phyloP scores from a whole-genome alignment of 768 basidiomycete genomes.

The Leucogyrophana mollusca region DNA sequence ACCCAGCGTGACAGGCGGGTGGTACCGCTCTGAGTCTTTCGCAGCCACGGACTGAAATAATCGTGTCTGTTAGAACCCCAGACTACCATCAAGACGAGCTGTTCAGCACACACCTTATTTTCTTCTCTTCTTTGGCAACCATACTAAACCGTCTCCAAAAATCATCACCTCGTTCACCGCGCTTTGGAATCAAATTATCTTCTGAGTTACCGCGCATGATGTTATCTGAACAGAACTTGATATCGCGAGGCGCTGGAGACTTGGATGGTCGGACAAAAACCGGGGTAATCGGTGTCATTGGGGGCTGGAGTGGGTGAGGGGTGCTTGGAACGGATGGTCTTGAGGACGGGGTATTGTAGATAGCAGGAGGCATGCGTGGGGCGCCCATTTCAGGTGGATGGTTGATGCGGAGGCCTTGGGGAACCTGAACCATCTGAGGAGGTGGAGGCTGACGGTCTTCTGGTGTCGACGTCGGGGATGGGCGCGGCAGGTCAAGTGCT shows the following conservation, averaged over 20 bases:
- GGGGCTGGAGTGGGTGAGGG: constrained; percentile 75
- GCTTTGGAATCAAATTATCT: constrained; percentile 61
- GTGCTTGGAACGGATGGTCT: constrained; percentile 42
- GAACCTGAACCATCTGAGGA: constrained; percentile 12
- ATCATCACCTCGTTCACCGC: constrained; percentile 76
- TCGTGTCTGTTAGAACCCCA: neutral
- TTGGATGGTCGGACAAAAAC: constrained; percentile 67
- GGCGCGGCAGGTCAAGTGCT: constrained; percentile 57
- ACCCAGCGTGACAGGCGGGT: constrained; percentile 64
- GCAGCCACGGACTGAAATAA: constrained; percentile 58
- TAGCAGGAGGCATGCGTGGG: constrained; percentile 29
- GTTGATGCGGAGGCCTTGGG: constrained; percentile 14
- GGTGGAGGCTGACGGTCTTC: constrained; percentile 21
- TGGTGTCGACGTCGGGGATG: constrained; percentile 40
- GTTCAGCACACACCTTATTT: constrained; percentile 38
- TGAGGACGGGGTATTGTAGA: constrained; percentile 28
- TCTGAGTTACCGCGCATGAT: constrained; percentile 72
- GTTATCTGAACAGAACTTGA: constrained; percentile 47
- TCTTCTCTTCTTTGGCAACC: constrained; percentile 70
- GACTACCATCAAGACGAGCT: neutral
- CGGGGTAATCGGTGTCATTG: constrained; percentile 76
- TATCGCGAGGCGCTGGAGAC: constrained; percentile 33
- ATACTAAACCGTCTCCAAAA: constrained; percentile 89
- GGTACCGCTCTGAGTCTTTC: constrained; percentile 54
- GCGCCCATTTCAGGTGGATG: constrained; percentile 16